These are phyloP conservation scores for Fusarium incarnatum DNA, from an alignment of 2,329 filamentous ascomycete genomes.

Conservation along the genomic window DNA sequence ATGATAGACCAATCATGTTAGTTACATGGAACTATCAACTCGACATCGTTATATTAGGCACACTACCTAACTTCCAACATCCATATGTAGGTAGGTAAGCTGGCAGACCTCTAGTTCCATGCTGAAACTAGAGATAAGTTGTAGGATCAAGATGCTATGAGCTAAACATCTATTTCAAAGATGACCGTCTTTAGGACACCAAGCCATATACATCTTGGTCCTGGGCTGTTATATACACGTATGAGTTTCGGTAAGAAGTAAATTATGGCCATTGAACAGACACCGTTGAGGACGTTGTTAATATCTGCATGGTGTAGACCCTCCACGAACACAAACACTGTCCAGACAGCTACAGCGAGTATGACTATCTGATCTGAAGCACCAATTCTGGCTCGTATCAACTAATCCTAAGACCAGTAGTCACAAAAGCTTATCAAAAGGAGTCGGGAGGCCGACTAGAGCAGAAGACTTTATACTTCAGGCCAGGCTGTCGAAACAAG, in stretches of 20 bases:
- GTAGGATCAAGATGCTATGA: not conserved
- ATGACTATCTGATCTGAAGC: not conserved
- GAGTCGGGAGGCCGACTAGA: not conserved
- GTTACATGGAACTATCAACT: not conserved
- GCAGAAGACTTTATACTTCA: not conserved
- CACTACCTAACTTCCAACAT: too few species aligned
- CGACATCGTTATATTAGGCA: not conserved
- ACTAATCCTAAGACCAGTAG: not conserved
- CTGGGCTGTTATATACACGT: not conserved
- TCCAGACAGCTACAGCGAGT: not conserved
- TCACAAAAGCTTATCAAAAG: not conserved
- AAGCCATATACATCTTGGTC: not conserved
- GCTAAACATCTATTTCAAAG: not conserved
- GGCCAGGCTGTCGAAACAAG: not conserved
- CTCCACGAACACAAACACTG: not conserved
- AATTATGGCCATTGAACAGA: not conserved
- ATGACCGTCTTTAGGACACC: not conserved
- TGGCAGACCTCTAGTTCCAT: not conserved
- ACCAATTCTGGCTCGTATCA: not conserved
- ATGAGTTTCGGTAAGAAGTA: not conserved
- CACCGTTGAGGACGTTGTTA: not conserved
- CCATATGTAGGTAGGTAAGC: not conserved
- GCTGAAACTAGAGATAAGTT: not conserved
- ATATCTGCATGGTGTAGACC: not conserved
- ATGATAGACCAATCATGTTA: not conserved